Conservation (phyloP, 139 green algal genomes). For the Chlamydomonas incerta region DNA sequence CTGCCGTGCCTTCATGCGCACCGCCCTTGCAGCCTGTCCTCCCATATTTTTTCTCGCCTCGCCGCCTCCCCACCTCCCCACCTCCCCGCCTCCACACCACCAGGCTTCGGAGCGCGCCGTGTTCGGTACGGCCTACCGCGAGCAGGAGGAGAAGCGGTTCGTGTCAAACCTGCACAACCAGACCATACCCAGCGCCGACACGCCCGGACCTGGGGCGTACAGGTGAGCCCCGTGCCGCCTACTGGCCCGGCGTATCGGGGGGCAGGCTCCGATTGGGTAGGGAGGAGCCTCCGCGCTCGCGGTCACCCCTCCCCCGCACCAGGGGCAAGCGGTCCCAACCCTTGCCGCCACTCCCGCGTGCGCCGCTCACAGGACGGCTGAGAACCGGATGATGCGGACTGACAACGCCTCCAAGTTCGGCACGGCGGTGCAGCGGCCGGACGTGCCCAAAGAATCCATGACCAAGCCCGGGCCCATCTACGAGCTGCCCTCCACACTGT, state of each 20-base stretch:
- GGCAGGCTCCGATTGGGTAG: too few relatives aligned
- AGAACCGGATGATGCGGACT: constrained; percentile 4
- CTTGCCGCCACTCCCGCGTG: too few relatives aligned
- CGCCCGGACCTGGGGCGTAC: constrained; percentile 28
- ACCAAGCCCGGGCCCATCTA: constrained; percentile 26
- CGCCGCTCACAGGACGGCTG: constrained; percentile 9
- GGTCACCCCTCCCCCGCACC: neutral
- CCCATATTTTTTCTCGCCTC: neutral
- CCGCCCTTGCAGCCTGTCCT: too few relatives aligned
- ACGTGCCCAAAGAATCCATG: constrained; percentile 17
- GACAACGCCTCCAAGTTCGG: constrained; percentile 35
- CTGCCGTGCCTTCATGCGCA: neutral
- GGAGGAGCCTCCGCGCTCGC: too few relatives aligned
- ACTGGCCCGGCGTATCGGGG: too few relatives aligned
- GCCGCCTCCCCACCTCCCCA: neutral
- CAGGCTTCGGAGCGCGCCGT: constrained; percentile 38
- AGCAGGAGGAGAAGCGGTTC: constrained; percentile 43
- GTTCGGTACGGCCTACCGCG: constrained; percentile 32
- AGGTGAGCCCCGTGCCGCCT: neutral
- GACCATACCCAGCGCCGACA: constrained; percentile 12
- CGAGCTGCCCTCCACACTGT: constrained; percentile 35
- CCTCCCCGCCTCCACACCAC: neutral
- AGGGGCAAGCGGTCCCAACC: too few relatives aligned
- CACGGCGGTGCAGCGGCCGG: constrained; percentile 8
- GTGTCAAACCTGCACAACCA: constrained; percentile 31